Percentiles rank a stretch among this genome's conserved stretches.
Evolutionary conservation across 2,329 filamentous ascomycete species (phyloP).

Genomic region (Fusarium sp.): DNA sequence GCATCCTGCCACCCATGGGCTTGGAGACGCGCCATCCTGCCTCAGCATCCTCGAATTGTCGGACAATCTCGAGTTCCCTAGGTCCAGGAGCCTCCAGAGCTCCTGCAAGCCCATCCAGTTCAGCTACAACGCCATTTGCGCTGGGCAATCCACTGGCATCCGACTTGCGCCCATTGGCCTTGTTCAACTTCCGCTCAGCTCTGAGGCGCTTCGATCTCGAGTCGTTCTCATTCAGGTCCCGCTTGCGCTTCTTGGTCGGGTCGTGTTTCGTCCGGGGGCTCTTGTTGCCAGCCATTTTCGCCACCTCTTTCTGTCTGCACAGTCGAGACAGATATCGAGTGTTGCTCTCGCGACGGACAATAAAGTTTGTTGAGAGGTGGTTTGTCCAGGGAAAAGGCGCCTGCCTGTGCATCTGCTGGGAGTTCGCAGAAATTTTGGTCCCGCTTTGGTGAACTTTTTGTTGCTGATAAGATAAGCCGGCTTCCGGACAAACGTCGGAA

Average conservation of each 20-base stretch:
- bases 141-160: slow-evolving; percentile 12
- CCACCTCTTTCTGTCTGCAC: slow-evolving; percentile 17
- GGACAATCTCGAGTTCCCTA: slow-evolving; percentile 42
- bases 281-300: slow-evolving; percentile 52
- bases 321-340: slow-evolving; percentile 11
- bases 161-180: slow-evolving; percentile 42
- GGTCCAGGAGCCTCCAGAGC: slow-evolving; percentile 28
- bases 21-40: slow-evolving; percentile 70
- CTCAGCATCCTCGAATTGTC: slow-evolving; percentile 47
- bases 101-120: slow-evolving; percentile 31
- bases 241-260: slow-evolving; percentile 60
- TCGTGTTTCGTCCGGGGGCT: slow-evolving; percentile 50
- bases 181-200: slow-evolving; percentile 46
- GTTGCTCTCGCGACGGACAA: slow-evolving; percentile 34
- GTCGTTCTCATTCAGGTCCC: slow-evolving; percentile 57
- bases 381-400: slow-evolving; percentile 33
- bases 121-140: slow-evolving; percentile 22
- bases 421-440: slow-evolving; percentile 55
- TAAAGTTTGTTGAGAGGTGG: slow-evolving; percentile 11
- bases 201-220: slow-evolving; percentile 57
- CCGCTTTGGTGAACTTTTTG: slow-evolving; percentile 54
- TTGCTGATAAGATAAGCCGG: slow-evolving; percentile 55
- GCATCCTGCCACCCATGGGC: slow-evolving; percentile 74
- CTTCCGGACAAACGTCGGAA: slow-evolving; percentile 47
- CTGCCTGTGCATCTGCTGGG: slow-evolving; percentile 28